phyloP scores from a whole-genome alignment of 2,329 filamentous ascomycete species.

The Elsinoe australis region DNA sequence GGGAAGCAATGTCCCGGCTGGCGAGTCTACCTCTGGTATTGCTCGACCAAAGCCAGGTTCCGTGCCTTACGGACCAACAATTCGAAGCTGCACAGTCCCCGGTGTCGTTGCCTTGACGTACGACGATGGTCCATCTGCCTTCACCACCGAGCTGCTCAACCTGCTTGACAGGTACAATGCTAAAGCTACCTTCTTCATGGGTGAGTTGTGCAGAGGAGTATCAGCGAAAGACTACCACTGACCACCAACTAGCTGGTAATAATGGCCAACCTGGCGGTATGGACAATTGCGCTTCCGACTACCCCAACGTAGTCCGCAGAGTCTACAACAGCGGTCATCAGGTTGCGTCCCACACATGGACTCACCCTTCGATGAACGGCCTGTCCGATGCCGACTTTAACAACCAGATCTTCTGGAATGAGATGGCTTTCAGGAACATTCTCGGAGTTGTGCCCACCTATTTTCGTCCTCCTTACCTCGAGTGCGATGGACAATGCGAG shows the following conservation, averaged over 20 bases:
- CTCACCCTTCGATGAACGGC: constrained; percentile 43
- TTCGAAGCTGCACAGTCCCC: constrained; percentile 49
- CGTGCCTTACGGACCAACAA: constrained; percentile 50
- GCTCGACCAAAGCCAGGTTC: constrained; percentile 47
- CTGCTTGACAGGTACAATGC: constrained; percentile 58
- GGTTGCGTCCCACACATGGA: constrained; percentile 53
- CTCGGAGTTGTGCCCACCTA: constrained; percentile 51
- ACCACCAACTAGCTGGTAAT: background rate
- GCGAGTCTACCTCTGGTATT: constrained; percentile 48
- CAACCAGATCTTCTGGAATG: constrained; percentile 46
- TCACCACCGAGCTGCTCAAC: constrained; percentile 63
- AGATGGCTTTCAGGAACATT: constrained; percentile 50
- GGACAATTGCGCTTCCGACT: constrained; percentile 42
- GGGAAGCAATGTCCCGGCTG: constrained; percentile 38
- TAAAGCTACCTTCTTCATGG: constrained; percentile 74
- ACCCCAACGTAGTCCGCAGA: constrained; percentile 30
- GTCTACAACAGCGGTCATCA: constrained; percentile 52
- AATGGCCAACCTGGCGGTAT: constrained; percentile 37
- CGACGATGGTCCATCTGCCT: constrained; percentile 71
- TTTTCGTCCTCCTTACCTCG: constrained; percentile 44
- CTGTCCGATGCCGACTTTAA: constrained; percentile 38
- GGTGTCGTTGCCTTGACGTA: constrained; percentile 57
- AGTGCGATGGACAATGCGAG: constrained; percentile 38
- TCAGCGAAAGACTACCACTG: background rate
- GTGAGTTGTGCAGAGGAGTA: background rate